Percentiles rank a stretch among this genome's conserved stretches.
Evolutionary conservation across 805 yeast species (phyloP).

Genomic region (Saturnispora saitoi): DNA sequence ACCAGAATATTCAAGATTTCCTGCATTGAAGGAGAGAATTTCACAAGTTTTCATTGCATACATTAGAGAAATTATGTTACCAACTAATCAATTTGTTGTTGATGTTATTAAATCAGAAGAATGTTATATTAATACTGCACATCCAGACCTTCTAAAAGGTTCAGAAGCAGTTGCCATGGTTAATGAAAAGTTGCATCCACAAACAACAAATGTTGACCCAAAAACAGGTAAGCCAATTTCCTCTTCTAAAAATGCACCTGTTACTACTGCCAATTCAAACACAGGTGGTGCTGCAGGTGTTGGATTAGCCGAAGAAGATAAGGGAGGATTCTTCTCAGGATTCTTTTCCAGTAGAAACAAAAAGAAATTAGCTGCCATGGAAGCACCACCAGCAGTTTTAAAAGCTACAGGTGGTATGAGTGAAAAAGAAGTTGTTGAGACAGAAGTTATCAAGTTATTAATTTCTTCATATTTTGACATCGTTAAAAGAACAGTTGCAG

Average conservation of each 20-base stretch:
- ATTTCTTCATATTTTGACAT: conserved; percentile 86
- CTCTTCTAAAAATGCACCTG: background rate
- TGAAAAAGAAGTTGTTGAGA: conserved; percentile 93
- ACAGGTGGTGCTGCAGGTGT: conserved; percentile 9
- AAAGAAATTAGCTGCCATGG: conserved; percentile 90
- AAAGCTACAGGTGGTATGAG: conserved; percentile 89
- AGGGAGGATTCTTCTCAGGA: conserved; percentile 83
- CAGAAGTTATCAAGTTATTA: conserved; percentile 90
- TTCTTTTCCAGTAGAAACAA: conserved; percentile 88
- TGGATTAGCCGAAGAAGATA: conserved; percentile 37
- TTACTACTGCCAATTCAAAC: conserved; percentile 19
- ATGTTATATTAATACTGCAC: conserved; percentile 94
- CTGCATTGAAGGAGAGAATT: conserved; percentile 80
- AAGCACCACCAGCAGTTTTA: conserved; percentile 92
- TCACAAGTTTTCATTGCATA: conserved; percentile 71
- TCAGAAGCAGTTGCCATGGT: conserved; percentile 92
- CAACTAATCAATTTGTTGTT: conserved; percentile 76
- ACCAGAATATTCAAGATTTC: conserved; percentile 81
- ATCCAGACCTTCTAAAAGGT: conserved; percentile 92
- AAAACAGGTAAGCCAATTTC: conserved; percentile 71
- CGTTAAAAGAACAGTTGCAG: conserved; percentile 89
- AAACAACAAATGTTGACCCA: conserved; percentile 75
- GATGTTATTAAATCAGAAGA: conserved; percentile 85
- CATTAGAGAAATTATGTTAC: conserved; percentile 68
- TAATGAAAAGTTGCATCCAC: conserved; percentile 76